phyloP scores from a whole-genome alignment of 306 rosid species.

The Lathyrus aphaca region DNA sequence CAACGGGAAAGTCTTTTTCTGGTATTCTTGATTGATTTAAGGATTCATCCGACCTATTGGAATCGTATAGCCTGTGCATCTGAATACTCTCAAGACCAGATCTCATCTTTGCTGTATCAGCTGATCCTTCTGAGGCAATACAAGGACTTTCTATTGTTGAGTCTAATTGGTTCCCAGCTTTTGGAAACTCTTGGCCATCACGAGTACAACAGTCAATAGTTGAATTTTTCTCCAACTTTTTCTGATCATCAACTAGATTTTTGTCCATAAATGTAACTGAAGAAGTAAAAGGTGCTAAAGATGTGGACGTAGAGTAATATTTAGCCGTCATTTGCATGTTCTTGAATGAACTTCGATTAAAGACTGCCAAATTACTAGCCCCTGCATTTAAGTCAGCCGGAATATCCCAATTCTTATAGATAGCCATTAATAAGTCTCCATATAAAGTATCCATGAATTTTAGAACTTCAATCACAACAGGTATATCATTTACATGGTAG shows the following conservation, averaged over 20 bases:
- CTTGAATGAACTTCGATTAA: constrained; percentile 39
- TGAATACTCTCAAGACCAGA: constrained; percentile 45
- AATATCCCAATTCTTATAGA: constrained; percentile 70
- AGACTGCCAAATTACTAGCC: constrained; percentile 41
- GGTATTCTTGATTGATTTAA: constrained; percentile 50
- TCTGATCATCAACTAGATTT: constrained; percentile 45
- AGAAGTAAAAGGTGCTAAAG: constrained; percentile 43
- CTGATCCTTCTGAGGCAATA: constrained; percentile 61
- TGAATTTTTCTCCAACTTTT: constrained; percentile 49
- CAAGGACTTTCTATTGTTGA: constrained; percentile 56
- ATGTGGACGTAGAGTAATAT: constrained; percentile 39
- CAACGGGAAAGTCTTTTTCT: constrained; percentile 39
- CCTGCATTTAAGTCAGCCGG: constrained; percentile 48
- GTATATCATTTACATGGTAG: constrained; percentile 80
- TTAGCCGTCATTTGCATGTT: constrained; percentile 40
- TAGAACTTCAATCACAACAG: constrained; percentile 65
- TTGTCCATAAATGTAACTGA: constrained; percentile 49
- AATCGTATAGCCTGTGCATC: constrained; percentile 37
- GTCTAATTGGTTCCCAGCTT: constrained; percentile 46
- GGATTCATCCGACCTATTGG: constrained; percentile 46
- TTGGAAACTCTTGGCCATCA: constrained; percentile 50
- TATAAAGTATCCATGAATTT: constrained; percentile 62
- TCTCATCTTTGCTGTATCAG: constrained; percentile 51
- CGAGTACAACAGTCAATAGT: constrained; percentile 40
- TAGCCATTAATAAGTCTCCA: constrained; percentile 62